phyloP scores from a whole-genome alignment of 2,329 filamentous ascomycete genomes.

The Fusarium sp. region DNA sequence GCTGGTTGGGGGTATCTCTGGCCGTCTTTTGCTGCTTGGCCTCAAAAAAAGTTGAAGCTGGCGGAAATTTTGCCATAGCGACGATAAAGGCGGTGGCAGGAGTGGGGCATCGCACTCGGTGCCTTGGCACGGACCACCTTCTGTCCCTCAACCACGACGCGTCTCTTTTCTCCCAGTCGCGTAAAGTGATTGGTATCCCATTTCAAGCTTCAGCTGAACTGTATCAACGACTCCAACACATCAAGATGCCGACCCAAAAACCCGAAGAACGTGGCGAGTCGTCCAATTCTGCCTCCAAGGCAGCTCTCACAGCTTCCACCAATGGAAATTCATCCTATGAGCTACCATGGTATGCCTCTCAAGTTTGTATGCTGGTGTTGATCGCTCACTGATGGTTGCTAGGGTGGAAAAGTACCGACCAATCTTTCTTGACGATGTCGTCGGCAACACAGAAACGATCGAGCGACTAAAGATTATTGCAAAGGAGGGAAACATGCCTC shows the following conservation, averaged over 20 bases:
- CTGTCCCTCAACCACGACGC: conserved; percentile 43
- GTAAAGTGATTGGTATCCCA: conserved; percentile 50
- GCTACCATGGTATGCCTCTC: conserved; percentile 75
- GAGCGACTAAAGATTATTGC: conserved; percentile 98
- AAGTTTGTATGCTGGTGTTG: neutral
- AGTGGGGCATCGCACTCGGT: conserved; percentile 24
- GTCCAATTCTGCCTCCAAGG: conserved; percentile 69
- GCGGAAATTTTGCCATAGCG: conserved; percentile 44
- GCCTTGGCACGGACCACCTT: conserved; percentile 45
- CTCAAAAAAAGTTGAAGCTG: conserved; percentile 42
- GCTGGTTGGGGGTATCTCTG: conserved; percentile 22
- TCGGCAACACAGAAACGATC: conserved; percentile 97
- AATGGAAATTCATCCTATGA: conserved; percentile 73
- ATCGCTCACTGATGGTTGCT: conserved; percentile 40
- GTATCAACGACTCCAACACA: conserved; percentile 20
- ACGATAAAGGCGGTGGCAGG: conserved; percentile 45
- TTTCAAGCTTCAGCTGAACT: conserved; percentile 35
- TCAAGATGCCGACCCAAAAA: conserved; percentile 63
- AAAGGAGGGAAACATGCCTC: conserved; percentile 98
- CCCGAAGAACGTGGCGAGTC: conserved; percentile 69
- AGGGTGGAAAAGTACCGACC: conserved; percentile 99
- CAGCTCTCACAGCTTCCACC: conserved; percentile 62
- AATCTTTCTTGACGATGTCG: conserved; percentile 93
- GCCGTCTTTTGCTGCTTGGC: conserved; percentile 8
- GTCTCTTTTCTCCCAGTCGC: conserved; percentile 49